Conservation (phyloP, 768 basidiomycete species). For the Auriscalpium orientale region DNA sequence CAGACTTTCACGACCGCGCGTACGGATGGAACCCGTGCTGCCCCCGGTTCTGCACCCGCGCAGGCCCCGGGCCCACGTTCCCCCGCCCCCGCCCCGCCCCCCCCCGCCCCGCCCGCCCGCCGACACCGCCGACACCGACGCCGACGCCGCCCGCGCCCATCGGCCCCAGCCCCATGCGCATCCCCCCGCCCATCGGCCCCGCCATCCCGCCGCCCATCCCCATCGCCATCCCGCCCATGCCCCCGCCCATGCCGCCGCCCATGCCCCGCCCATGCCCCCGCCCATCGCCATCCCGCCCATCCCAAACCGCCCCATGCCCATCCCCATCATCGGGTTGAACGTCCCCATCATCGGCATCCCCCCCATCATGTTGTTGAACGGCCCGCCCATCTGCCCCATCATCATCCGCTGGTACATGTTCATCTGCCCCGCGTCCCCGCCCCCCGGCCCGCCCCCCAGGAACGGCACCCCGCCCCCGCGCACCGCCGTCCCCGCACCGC, state of each 20-base stretch:
- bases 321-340: conserved; percentile 19
- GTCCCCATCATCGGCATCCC: conserved; percentile 22
- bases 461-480: conserved; percentile 20
- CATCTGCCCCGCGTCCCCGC: conserved; percentile 18
- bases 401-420: conserved; percentile 87
- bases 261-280: conserved; percentile 39
- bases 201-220: conserved; percentile 31
- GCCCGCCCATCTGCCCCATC: conserved; percentile 75
- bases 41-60: conserved; percentile 55
- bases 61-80: conserved; percentile 42
- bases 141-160: conserved; percentile 26
- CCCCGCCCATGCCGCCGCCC: not conserved
- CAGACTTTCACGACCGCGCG: conserved; percentile 44
- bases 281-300: conserved; percentile 35
- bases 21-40: conserved; percentile 84
- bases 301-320: conserved; percentile 27
- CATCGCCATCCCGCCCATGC: conserved; percentile 21
- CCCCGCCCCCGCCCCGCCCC: conserved; percentile 47
- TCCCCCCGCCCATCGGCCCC: conserved; percentile 8
- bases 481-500: conserved; percentile 2
- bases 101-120: conserved; percentile 24
- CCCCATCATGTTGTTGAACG: conserved; percentile 24
- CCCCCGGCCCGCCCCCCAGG: conserved; percentile 28
- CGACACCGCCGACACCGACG: conserved; percentile 31
- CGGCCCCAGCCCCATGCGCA: conserved; percentile 28